phyloP scores from a whole-genome alignment of 441 rosid genomes.

The Hypseocharis bilobata region DNA sequence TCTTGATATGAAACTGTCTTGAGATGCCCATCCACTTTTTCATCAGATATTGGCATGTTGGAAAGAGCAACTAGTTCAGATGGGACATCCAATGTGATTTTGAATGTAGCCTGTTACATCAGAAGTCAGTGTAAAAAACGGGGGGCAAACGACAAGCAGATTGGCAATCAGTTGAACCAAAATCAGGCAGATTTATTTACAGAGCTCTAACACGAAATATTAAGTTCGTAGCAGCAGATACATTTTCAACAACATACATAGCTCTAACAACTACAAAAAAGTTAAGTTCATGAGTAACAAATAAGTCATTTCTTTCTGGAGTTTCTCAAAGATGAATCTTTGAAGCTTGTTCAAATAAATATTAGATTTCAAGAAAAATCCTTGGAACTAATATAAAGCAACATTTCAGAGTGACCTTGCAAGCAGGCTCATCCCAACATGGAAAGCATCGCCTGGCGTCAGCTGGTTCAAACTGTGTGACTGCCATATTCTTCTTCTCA shows the following conservation, averaged over 20 bases:
- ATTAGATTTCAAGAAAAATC: not conserved
- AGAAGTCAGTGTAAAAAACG: slow-evolving; percentile 7
- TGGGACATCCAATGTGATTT: slow-evolving; percentile 77
- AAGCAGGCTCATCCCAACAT: slow-evolving; percentile 96
- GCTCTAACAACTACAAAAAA: not conserved
- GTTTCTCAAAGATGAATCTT: not conserved
- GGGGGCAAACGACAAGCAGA: not conserved
- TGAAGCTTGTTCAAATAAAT: not conserved
- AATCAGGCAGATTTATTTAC: not conserved
- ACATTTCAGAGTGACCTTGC: slow-evolving; percentile 49
- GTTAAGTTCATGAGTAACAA: not conserved
- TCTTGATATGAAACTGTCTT: slow-evolving; percentile 72
- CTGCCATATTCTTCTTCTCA: slow-evolving; percentile 93
- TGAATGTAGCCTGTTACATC: slow-evolving; percentile 67
- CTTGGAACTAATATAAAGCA: not conserved
- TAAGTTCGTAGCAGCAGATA: not conserved
- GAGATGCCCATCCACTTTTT: slow-evolving; percentile 54
- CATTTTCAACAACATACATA: no score
- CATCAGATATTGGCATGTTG: slow-evolving; percentile 73
- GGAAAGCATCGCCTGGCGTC: slow-evolving; percentile 95
- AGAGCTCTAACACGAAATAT: not conserved
- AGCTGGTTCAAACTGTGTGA: slow-evolving; percentile 90
- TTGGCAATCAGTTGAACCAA: not conserved
- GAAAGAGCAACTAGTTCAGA: slow-evolving; percentile 74
- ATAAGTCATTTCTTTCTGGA: not conserved